Percentiles rank a stretch among this genome's conserved stretches.
These are phyloP conservation scores for barrel medic (Medicago truncatula) DNA, from an alignment of 306 rosid genomes.

Conservation along the genomic window DNA sequence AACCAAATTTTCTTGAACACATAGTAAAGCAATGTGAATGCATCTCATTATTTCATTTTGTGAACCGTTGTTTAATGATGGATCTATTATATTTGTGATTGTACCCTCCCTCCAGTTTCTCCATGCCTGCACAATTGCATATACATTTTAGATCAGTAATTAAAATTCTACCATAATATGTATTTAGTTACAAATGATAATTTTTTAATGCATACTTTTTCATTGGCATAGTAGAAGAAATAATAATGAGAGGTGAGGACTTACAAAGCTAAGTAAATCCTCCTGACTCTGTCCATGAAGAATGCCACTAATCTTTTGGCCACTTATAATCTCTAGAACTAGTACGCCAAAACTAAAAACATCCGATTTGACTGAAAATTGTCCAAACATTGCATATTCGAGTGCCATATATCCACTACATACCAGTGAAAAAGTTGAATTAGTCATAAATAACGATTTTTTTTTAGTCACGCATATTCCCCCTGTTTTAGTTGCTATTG, in stretches of 20 bases:
- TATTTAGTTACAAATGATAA: not conserved
- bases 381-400: no score
- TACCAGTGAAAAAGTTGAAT: not conserved
- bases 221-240: not conserved
- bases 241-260: not conserved
- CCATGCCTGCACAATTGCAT: not conserved
- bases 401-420: not conserved
- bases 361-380: no score
- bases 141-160: not conserved
- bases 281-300: not conserved
- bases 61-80: constrained; percentile 18
- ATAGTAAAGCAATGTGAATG: constrained; percentile 53
- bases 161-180: not conserved
- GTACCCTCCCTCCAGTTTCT: not conserved
- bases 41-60: constrained; percentile 45
- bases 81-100: constrained; percentile 47
- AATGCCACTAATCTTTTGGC: no score
- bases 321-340: no score
- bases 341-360: no score
- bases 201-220: not conserved
- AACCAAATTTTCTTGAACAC: constrained; percentile 31
- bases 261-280: not conserved
- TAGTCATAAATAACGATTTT: not conserved
- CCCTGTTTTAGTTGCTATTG: no score
- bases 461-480: not conserved